These are phyloP conservation scores for Paecilomyces sp. DNA, from an alignment of 2,329 filamentous ascomycete species.

Conservation along the genomic window DNA sequence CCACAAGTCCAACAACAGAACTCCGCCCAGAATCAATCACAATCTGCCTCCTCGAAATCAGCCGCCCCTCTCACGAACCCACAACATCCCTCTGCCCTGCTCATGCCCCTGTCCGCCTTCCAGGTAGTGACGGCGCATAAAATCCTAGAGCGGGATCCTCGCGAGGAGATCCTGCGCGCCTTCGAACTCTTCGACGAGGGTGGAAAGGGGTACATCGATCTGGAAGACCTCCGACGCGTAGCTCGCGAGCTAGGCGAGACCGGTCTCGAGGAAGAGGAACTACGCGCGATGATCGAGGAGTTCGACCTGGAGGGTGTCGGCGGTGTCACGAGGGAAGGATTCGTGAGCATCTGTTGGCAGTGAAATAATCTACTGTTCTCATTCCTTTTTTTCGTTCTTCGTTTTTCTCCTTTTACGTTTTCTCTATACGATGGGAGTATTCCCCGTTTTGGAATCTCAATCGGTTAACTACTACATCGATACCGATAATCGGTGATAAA, in stretches of 20 bases:
- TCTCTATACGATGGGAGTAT: neutral
- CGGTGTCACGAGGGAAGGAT: conserved; percentile 58
- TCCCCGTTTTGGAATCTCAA: neutral
- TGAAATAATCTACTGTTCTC: conserved; percentile 15
- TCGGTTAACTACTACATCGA: neutral
- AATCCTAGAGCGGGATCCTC: conserved; percentile 74
- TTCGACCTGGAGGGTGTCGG: conserved; percentile 94
- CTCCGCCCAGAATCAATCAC: conserved; percentile 11
- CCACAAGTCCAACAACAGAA: conserved; percentile 42
- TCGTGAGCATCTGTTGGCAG: conserved; percentile 59
- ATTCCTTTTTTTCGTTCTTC: neutral
- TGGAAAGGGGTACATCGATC: conserved; percentile 80
- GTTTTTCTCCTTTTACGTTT: neutral
- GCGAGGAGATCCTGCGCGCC: conserved; percentile 83
- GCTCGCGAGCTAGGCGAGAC: conserved; percentile 83
- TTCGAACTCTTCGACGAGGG: conserved; percentile 92
- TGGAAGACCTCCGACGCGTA: conserved; percentile 80
- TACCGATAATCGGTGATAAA: too few relatives aligned
- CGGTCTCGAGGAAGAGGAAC: conserved; percentile 83
- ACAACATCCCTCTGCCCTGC: conserved; percentile 57
- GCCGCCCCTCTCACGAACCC: conserved; percentile 26
- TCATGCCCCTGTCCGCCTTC: conserved; percentile 66
- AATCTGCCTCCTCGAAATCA: conserved; percentile 22
- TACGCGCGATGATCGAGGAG: conserved; percentile 95
- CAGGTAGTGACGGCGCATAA: conserved; percentile 71